A percentile compares a stretch with the other conserved stretches of the same genome.
Conservation (phyloP, 176 grass and related monocot species). For the Otatea glauca region DNA sequence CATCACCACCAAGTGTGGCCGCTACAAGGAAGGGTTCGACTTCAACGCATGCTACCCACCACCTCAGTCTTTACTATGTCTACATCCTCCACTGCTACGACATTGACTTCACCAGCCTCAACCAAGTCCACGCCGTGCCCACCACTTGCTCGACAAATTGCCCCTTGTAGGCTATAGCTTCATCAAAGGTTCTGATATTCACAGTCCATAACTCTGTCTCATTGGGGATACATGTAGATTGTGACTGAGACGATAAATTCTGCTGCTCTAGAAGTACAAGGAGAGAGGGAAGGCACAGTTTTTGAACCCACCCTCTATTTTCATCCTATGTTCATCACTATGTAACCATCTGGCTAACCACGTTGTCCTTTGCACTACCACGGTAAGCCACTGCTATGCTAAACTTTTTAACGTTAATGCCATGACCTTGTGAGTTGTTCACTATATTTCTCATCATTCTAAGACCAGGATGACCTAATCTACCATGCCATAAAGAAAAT, state of each 20-base stretch:
- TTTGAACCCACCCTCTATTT: too few relatives aligned
- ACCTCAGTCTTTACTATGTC: conserved; percentile 76
- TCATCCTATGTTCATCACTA: too few relatives aligned
- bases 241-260: conserved; percentile 92
- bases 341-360: too few relatives aligned
- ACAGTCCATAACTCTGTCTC: not conserved
- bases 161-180: not conserved
- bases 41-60: conserved; percentile 72
- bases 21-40: conserved; percentile 86
- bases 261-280: conserved; percentile 76
- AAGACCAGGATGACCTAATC: too few relatives aligned
- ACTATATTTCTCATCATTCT: too few relatives aligned
- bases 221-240: conserved; percentile 47
- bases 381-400: too few relatives aligned
- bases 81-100: conserved; percentile 88
- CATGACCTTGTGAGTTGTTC: too few relatives aligned
- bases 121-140: conserved; percentile 51
- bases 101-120: conserved; percentile 83
- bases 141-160: conserved; percentile 41
- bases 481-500: too few relatives aligned
- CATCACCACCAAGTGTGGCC: conserved; percentile 84
- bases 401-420: too few relatives aligned
- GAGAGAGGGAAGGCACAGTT: conserved; percentile 77
- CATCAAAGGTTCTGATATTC: not conserved
- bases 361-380: too few relatives aligned